phyloP scores from a whole-genome alignment of 2,329 filamentous ascomycete genomes.

The Cladosporium sp. region DNA sequence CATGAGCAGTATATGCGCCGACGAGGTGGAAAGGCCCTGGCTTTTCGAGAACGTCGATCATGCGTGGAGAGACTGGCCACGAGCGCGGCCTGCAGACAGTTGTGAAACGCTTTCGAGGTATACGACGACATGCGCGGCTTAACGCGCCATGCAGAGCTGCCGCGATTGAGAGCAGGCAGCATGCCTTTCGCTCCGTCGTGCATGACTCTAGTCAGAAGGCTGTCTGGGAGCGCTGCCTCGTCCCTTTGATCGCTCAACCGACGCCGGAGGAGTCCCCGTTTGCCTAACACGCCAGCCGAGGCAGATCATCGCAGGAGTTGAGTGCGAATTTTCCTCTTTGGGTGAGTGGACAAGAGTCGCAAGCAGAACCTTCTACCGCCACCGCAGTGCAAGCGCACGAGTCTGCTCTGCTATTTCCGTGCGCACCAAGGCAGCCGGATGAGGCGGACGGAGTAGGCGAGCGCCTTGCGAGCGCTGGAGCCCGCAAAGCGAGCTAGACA shows the following conservation, averaged over 20 bases:
- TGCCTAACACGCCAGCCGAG: conserved; percentile 2
- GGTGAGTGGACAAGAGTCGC: conserved; percentile 16
- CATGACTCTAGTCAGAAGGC: not conserved
- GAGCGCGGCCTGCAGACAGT: conserved; percentile 15
- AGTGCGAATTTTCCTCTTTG: conserved; percentile 9
- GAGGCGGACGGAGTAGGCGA: conserved; percentile 17
- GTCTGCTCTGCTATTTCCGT: conserved; percentile 11
- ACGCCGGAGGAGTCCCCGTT: conserved; percentile 4
- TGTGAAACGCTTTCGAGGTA: conserved; percentile 12
- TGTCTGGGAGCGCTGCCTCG: not conserved
- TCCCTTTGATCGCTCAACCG: not conserved
- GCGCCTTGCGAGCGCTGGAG: conserved; percentile 11
- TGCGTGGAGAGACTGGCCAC: conserved; percentile 16
- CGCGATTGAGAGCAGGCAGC: not conserved
- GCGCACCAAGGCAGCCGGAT: conserved; percentile 9
- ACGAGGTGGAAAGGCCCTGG: conserved; percentile 24
- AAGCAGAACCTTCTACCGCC: conserved; percentile 5
- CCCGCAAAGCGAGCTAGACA: conserved; percentile 17
- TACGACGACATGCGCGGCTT: conserved; percentile 5
- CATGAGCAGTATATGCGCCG: conserved; percentile 28
- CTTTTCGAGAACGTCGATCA: conserved; percentile 20
- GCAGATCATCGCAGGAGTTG: not conserved
- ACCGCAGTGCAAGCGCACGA: conserved; percentile 12
- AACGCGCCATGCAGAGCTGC: conserved; percentile 8
- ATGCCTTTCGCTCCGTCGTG: conserved; percentile 9